Evolutionary conservation across 2,329 filamentous ascomycete species (phyloP), one percentile per base, ranked within the genome.

Genomic region (Sphaerostilbella broomeana): DNA sequence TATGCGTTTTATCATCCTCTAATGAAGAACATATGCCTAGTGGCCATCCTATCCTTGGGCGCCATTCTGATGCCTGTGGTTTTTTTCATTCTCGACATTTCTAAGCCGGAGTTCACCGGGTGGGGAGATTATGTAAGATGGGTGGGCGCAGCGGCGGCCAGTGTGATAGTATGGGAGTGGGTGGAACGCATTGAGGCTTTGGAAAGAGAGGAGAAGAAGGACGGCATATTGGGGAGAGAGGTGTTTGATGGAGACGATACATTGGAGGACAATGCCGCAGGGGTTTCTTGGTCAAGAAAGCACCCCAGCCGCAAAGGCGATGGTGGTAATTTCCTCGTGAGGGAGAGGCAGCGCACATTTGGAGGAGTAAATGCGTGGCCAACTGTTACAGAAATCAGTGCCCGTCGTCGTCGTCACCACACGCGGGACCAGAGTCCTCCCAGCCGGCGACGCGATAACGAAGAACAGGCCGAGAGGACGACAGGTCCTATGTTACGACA

Each of bases 161-260:
- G 87, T 62, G 89, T 95, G n/a, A 86, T 95, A 16, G 89, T 95
- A 2, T 95, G 89, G 89, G 89, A 95, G 61, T 95, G 89, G 89
- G 89, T 95, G 3, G 89, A 95, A 61, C 77, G 89, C 18, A 95
- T 95, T 34, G 89, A 95, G 59, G 86, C 88, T 0, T 63, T 95
- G 45, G 89, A 95, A 65, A 78, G 89, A 50, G 88, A 95, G 59
- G 88, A 95, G 59, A 87, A 89, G 62, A 94, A 94, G 62, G 88
- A 94, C 51, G 89, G 89, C 1, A 94, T 95, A 40, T 65, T 95
- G 2, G 89, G 89, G 4, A 73, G 89, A 47, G 89, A 95, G 56
- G 80, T 95, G 0, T 95, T 94, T 54, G 89, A 95, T 51, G 89
- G 88, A 4, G 89, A 95, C 53, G 89, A 95, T 56, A 94, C 92